Base-by-base conservation (phyloP, 2,329 filamentous ascomycete species). In the Colletotrichum incanum region DNA sequence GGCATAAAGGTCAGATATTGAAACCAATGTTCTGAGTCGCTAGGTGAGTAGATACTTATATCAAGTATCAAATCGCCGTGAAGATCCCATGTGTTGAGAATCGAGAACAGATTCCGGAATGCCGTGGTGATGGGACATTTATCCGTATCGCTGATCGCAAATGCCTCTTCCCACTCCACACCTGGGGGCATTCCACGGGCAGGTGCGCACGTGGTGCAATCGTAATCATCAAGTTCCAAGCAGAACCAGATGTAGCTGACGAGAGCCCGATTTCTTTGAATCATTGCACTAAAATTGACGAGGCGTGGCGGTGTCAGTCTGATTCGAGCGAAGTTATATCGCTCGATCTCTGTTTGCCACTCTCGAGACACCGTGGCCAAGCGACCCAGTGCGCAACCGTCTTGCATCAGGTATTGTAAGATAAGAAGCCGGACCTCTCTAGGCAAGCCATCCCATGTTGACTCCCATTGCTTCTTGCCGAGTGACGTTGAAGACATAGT, bases 11-110 rank as follows among this genome's bases (percentile, higher is more conserved):
- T 78, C 37, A 79, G 65, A 75, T 79, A 78, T 69, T 74, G 73
- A 52, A 79, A 79, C 76, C 75, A 80, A 74, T 80, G 76, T 65
- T 79, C n/a, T 12, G 75, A 76, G 74, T 80, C 77, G 71, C 77
- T 78, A 37, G 76, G 76, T 59, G 79, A 79, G 67, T 79, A 75
- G 65, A 80, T 75, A 63, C 77, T 78, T 20, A 79, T 80, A 67
- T 80, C 79, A 45, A 80, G 79, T 31, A 59, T 72, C 69, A 80
- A 75, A 41, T 79, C 65, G 67, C 66, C 67, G 41, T 74, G 39
- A 58, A 60, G 67, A n/a, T 78, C 75, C 78, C 77, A 80, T 74
- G 75, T 75, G 73, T 76, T 77, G 65, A 80, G 77, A 72, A 62
- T 72, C 31, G 72, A 77, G 54, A 80, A 79, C 62, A 80, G 63